phyloP scores from a whole-genome alignment of 2,329 filamentous ascomycete species.

The Ophiocordyceps camponoti-saundersi region DNA sequence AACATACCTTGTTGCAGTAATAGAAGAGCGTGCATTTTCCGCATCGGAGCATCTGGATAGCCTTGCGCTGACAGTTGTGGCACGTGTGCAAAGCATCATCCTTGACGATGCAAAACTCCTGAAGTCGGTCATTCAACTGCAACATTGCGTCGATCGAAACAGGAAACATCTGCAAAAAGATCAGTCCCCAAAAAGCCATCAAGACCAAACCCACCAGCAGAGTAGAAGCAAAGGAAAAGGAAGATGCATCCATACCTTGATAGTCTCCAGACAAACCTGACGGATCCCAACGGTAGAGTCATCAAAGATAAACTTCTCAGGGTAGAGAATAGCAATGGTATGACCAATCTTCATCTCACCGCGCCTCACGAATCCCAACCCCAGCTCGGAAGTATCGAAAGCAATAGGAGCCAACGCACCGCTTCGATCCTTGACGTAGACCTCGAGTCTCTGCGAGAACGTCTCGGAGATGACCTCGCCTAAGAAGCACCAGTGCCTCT shows the following conservation, averaged over 20 bases:
- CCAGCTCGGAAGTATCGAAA: background rate
- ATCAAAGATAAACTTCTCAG: background rate
- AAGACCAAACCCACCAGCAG: too few relatives aligned
- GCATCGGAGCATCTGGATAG: background rate
- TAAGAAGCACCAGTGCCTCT: background rate
- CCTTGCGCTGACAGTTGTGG: background rate
- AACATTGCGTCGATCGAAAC: background rate
- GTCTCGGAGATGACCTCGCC: background rate
- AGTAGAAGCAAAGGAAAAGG: background rate
- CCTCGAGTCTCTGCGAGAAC: background rate
- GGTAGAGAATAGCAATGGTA: background rate
- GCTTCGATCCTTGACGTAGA: background rate
- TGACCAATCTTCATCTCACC: background rate
- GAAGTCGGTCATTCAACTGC: background rate
- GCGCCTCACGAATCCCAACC: background rate
- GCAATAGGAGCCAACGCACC: background rate
- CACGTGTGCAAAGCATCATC: background rate
- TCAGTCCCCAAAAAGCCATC: too few relatives aligned
- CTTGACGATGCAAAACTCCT: background rate
- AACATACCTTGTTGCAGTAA: background rate
- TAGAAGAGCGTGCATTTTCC: background rate
- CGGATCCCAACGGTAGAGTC: background rate
- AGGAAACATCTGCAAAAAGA: background rate
- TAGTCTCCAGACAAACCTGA: background rate
- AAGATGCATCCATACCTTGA: background rate